Evolutionary conservation across 2,329 filamentous ascomycete species (phyloP), one percentile per base, ranked within the genome.

Genomic region (Beauveria pseudobassiana): DNA sequence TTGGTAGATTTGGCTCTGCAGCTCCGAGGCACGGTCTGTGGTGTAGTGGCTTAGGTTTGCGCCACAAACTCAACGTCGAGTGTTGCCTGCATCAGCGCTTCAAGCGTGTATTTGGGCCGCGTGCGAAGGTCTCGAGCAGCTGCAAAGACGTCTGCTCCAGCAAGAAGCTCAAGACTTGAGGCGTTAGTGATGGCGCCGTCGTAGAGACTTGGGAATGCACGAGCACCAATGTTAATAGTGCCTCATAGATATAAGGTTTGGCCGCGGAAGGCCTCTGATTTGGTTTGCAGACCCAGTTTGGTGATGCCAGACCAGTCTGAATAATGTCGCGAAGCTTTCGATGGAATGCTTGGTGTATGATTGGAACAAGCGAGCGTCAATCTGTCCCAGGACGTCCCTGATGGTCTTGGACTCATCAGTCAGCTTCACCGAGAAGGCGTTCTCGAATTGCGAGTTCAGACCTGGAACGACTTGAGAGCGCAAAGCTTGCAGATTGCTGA

Each of bases 11-110:
- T 93, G 86, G 67, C 89, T 89, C 77, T 98, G 95, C 16, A 90
- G 82, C 71, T 93, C 86, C 8, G 86, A 87, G 3, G 92, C 91
- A 56, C 86, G 83, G 62, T 96, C 89, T 0, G 91, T 95, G 0
- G 91, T 95, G 74, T 96, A 99, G 67, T 93, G 88, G 64, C 85
- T 90, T 40, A 99, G 82, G 93, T 97, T 77, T 99, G 95, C 1
- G 93, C 91, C 62, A 98, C 87, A 71, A 99, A 98, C 75, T 99
- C 95, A 1, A 97, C 93, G 70, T 99, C 95, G 1, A 99, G 84
- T 0, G 95, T 99, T 1, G 96, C 96, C 76, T 99, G 96, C 87
- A 98, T 96, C 56, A 99, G 83, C 7, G 90, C 88, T 5, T 88
- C 81, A 0, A 99, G 85, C 1, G 86, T 83, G 75, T 95, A 98